Evolutionary conservation across 306 rosid species (phyloP).

Genomic region (Sophora flavescens): DNA sequence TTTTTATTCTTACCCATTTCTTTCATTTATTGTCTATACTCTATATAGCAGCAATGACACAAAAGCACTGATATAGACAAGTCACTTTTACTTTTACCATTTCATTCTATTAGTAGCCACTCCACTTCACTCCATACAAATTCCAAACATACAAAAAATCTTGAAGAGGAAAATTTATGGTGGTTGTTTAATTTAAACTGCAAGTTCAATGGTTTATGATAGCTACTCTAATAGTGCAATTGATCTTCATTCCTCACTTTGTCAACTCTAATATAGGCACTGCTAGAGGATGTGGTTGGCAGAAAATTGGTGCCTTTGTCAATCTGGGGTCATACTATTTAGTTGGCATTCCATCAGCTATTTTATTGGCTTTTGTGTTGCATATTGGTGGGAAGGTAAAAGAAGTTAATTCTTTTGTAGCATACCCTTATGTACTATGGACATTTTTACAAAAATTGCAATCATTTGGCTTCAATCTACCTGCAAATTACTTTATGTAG

Average conservation of each 20-base stretch:
- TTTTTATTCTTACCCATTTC: constrained; percentile 11
- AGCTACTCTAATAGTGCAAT: background rate
- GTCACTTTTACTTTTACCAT: background rate
- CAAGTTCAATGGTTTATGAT: background rate
- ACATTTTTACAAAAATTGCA: background rate
- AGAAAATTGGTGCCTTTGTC: constrained; percentile 79
- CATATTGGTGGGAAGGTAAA: constrained; percentile 77
- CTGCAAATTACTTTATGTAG: constrained; percentile 39
- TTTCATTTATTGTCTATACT: background rate
- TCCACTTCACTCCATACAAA: background rate
- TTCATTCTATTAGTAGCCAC: too few relatives aligned
- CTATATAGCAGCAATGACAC: background rate
- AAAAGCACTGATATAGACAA: background rate
- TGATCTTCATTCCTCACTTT: constrained; percentile 2
- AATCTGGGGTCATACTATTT: constrained; percentile 80
- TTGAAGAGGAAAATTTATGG: background rate
- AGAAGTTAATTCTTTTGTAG: background rate
- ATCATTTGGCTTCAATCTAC: background rate
- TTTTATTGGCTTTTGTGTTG: constrained; percentile 65
- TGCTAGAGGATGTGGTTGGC: constrained; percentile 92
- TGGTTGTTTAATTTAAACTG: background rate
- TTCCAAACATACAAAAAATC: background rate
- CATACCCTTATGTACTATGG: background rate
- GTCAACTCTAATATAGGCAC: constrained; percentile 56
- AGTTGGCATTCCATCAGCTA: constrained; percentile 71